Evolutionary conservation across 495 filamentous ascomycete species (phyloP).

Genomic region (Rhypophila decipiens): DNA sequence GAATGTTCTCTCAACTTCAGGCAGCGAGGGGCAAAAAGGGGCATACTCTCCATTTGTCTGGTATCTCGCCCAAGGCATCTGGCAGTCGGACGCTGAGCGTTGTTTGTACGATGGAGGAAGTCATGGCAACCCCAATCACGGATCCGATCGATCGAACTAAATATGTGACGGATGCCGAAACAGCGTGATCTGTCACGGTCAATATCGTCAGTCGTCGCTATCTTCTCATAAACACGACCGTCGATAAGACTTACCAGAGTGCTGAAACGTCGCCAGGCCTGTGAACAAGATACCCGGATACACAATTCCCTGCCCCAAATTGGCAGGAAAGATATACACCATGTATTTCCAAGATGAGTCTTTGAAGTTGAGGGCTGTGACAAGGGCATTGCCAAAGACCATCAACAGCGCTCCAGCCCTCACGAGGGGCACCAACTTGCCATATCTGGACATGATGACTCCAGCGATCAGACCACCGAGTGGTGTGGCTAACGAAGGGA

Average conservation of each 20-base stretch:
- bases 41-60: constrained; percentile 62
- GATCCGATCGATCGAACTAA: constrained; percentile 57
- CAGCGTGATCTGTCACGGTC: constrained; percentile 48
- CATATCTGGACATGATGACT: constrained; percentile 60
- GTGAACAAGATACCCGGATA: constrained; percentile 60
- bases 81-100: constrained; percentile 52
- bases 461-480: constrained; percentile 56
- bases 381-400: constrained; percentile 52
- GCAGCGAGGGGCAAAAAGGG: constrained; percentile 13
- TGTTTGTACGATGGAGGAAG: constrained; percentile 58
- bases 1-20: constrained; percentile 3
- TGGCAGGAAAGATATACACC: constrained; percentile 57
- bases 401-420: constrained; percentile 51
- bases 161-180: constrained; percentile 58
- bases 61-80: constrained; percentile 52
- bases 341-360: constrained; percentile 59
- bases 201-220: not conserved
- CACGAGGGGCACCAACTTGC: constrained; percentile 49
- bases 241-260: constrained; percentile 50
- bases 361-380: constrained; percentile 49
- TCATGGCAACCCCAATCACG: constrained; percentile 59
- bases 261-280: constrained; percentile 56
- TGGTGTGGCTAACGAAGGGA: constrained; percentile 57
- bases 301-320: constrained; percentile 57
- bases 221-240: no score